Base-by-base conservation (phyloP, 2,329 filamentous ascomycete genomes). In the Colletotrichum simmondsii region DNA sequence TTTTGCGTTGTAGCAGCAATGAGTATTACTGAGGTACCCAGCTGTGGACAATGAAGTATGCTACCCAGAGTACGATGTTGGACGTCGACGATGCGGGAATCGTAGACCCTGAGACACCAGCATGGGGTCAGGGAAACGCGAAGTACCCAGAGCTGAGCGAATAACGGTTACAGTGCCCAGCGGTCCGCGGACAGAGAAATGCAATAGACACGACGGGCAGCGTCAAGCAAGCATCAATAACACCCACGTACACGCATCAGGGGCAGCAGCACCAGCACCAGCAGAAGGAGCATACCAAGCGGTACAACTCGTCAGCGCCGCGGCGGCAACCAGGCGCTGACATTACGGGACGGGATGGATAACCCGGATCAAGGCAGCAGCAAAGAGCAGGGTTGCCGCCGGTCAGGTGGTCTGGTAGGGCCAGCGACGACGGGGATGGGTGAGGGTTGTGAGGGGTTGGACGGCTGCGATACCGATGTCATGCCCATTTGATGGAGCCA, bases 341-440 rank as follows among this genome's bases (percentile, higher is more conserved):
- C 28, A 71, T 32, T 53, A 57, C 69, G 52, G 57, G 49, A 68
- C 42, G 30, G 30, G 30, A 64, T 64, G 58, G 35, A 68, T 72
- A 54, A 62, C 69, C 58, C 26, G 46, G 49, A 28, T 22, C 57
- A 56, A 68, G 52, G 22, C 37, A 62, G n/a, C 65, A 69, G 65
- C 59, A 66, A 49, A 35, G 30, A 62, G 16, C 70, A 69, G 65
- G 66, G 70, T 62, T 59, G 30, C 46, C n/a, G 59, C 37, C 52
- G 58, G 70, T 72, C 65, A 72, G 70, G 65, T 72, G 70, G 37
- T 70, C 65, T 35, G 54, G 65, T 64, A 64, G 46, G 66, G 52
- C 42, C 65, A 59, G 65, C 28, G 58, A 37, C 35, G 32, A 53
- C 19, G 42, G 22, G 52, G 54, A 28, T 35, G 49, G 49, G 37